phyloP scores from a whole-genome alignment of 2,329 filamentous ascomycete genomes.

The Cephalotrichum gorgonifer region DNA sequence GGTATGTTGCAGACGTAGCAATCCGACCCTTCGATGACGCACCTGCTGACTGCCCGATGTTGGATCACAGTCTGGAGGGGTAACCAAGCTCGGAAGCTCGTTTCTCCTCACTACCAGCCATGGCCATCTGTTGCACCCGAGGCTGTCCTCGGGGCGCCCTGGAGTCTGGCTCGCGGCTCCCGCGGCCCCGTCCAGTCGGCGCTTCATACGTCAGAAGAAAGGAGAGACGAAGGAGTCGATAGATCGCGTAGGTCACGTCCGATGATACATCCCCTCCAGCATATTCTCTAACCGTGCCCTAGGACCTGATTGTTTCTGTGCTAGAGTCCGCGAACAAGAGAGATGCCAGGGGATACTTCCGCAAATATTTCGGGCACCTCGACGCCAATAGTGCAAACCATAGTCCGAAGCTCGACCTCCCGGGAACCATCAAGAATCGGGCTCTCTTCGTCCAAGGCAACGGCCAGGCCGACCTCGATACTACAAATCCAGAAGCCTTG shows the following conservation, averaged over 20 bases:
- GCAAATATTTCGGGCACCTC: slow-evolving; percentile 53
- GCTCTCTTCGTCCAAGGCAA: slow-evolving; percentile 4
- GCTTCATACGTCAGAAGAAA: background rate
- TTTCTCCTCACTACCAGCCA: background rate
- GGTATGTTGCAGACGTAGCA: background rate
- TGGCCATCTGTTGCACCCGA: background rate
- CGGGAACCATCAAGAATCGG: slow-evolving; percentile 1
- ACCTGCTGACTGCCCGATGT: background rate
- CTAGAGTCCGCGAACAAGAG: slow-evolving; percentile 84
- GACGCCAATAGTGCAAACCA: slow-evolving; percentile 9
- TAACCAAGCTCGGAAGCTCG: background rate
- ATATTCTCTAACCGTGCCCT: background rate
- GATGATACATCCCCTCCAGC: background rate
- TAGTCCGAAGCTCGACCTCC: slow-evolving; percentile 6
- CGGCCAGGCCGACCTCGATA: background rate
- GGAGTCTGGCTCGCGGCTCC: background rate
- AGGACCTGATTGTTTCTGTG: slow-evolving; percentile 82
- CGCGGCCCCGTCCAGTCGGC: background rate
- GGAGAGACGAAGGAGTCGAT: background rate
- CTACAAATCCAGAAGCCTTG: background rate
- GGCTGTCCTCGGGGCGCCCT: background rate
- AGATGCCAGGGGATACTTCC: slow-evolving; percentile 84
- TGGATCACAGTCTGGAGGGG: background rate
- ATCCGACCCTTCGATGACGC: background rate
- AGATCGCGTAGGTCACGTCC: background rate